Evolutionary conservation across 1,284 basidiomycete genomes (phyloP).

Genomic region (Ceratobasidium sp.): DNA sequence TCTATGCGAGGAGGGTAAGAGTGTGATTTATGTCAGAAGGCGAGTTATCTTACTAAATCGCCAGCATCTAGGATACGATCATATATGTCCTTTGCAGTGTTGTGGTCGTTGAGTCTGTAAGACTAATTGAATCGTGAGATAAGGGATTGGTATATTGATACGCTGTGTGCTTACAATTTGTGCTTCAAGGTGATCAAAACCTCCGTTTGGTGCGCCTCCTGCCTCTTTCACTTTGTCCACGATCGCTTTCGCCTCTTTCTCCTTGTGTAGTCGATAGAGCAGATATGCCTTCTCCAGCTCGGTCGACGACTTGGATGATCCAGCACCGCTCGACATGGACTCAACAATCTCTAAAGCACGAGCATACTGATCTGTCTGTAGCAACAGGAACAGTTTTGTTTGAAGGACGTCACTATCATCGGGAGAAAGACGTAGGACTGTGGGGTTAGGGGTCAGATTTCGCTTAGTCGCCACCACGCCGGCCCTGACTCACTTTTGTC

Average conservation of each 20-base stretch:
- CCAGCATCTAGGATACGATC: slow-evolving; percentile 81
- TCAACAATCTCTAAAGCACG: slow-evolving; percentile 59
- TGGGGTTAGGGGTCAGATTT: slow-evolving; percentile 1
- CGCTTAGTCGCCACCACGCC: background rate
- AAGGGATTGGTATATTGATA: slow-evolving; percentile 10
- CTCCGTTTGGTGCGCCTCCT: slow-evolving; percentile 66
- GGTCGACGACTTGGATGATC: slow-evolving; percentile 11
- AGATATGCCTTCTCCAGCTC: slow-evolving; percentile 85
- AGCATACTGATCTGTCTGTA: slow-evolving; percentile 81
- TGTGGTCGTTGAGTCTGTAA: slow-evolving; percentile 83
- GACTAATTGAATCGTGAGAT: slow-evolving; percentile 23
- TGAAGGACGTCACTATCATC: slow-evolving; percentile 77
- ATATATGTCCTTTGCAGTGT: slow-evolving; percentile 79
- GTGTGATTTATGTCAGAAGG: slow-evolving; percentile 32
- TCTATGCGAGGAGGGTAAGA: slow-evolving; percentile 59
- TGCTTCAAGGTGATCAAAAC: slow-evolving; percentile 83
- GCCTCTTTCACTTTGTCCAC: slow-evolving; percentile 66
- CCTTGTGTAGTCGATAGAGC: slow-evolving; percentile 81
- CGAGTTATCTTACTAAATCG: slow-evolving; percentile 66
- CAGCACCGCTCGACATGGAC: slow-evolving; percentile 25
- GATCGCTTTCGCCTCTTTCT: slow-evolving; percentile 72
- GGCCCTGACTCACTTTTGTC: slow-evolving; percentile 76
- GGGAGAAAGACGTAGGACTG: slow-evolving; percentile 80
- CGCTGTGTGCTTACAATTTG: slow-evolving; percentile 73
- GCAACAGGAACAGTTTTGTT: slow-evolving; percentile 83